Evolutionary conservation across 2,329 filamentous ascomycete genomes (phyloP).

Genomic region (Emergomyces pasteurianus): DNA sequence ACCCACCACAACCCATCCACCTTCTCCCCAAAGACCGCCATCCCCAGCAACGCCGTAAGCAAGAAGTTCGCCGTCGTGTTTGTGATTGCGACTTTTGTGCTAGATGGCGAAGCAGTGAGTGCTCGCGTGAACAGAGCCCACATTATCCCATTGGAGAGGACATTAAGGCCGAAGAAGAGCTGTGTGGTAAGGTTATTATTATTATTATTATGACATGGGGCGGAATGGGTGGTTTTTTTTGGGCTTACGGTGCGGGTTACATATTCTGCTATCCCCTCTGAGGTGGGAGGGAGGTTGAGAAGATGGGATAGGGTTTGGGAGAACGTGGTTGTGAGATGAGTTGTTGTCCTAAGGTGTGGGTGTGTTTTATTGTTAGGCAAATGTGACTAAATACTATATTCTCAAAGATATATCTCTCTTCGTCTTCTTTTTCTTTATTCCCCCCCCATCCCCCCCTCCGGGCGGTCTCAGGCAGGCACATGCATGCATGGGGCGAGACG

Average conservation of each 20-base stretch:
- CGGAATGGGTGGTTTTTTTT: neutral
- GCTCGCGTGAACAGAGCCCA: conserved; percentile 54
- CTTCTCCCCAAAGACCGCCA: conserved; percentile 45
- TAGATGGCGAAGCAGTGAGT: conserved; percentile 47
- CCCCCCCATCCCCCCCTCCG: no score
- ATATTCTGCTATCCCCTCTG: conserved; percentile 32
- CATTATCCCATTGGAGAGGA: conserved; percentile 52
- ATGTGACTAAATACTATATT: neutral
- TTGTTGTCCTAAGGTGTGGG: conserved; percentile 41
- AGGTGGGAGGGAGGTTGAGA: conserved; percentile 37
- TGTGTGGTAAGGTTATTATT: conserved; percentile 14
- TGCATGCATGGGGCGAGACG: neutral
- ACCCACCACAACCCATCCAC: conserved; percentile 50
- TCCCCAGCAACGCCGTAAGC: conserved; percentile 47
- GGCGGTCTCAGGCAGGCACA: no score
- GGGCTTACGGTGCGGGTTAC: conserved; percentile 40
- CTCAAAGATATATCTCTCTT: neutral
- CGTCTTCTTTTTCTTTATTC: no score
- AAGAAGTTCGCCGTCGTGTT: conserved; percentile 55
- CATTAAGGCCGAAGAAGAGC: conserved; percentile 50
- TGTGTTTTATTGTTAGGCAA: conserved; percentile 1
- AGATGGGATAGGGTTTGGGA: conserved; percentile 35
- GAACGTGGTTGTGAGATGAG: conserved; percentile 44
- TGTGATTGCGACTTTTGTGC: conserved; percentile 51
- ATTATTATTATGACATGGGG: neutral